These are phyloP conservation scores for Phytopythium oedochilum DNA, from an alignment of 352 stramenopile genomes.

Conservation along the genomic window DNA sequence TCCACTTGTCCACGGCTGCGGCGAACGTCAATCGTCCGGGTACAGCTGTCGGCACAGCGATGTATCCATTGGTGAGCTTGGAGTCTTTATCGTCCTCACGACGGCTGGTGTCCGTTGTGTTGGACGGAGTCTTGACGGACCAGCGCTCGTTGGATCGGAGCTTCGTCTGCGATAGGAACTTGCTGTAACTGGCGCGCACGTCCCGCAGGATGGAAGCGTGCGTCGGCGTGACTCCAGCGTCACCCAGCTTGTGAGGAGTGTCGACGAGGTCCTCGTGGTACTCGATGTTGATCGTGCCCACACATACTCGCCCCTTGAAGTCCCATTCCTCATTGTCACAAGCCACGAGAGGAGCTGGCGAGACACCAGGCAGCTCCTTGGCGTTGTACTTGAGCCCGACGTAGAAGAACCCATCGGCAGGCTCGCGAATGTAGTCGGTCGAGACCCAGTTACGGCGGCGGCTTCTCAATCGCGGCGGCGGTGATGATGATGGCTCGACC, in stretches of 20 bases:
- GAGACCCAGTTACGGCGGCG: slow-evolving; percentile 43
- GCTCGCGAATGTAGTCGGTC: slow-evolving; percentile 61
- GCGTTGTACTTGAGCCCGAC: slow-evolving; percentile 56
- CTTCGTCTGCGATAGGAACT: slow-evolving; percentile 20
- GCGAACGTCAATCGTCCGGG: slow-evolving; percentile 1
- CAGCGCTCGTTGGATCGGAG: background rate
- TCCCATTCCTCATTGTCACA: slow-evolving; percentile 29
- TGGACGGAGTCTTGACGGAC: too few relatives aligned
- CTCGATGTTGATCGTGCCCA: slow-evolving; percentile 50
- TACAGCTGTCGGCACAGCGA: slow-evolving; percentile 2
- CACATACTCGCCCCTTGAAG: slow-evolving; percentile 56
- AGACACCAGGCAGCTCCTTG: background rate
- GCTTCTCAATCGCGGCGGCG: background rate
- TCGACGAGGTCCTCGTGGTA: slow-evolving; percentile 33
- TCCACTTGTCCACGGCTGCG: slow-evolving; percentile 8
- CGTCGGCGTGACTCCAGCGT: background rate
- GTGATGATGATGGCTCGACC: background rate
- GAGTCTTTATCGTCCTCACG: background rate
- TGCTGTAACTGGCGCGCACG: slow-evolving; percentile 37
- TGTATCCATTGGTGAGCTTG: slow-evolving; percentile 1
- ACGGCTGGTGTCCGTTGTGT: too few relatives aligned
- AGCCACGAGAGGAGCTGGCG: slow-evolving; percentile 1
- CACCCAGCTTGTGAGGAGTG: background rate
- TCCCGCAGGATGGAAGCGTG: slow-evolving; percentile 44
- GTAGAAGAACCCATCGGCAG: slow-evolving; percentile 67